Conservation (phyloP, 1,284 basidiomycete genomes). For the Fomitopsis palustris region DNA sequence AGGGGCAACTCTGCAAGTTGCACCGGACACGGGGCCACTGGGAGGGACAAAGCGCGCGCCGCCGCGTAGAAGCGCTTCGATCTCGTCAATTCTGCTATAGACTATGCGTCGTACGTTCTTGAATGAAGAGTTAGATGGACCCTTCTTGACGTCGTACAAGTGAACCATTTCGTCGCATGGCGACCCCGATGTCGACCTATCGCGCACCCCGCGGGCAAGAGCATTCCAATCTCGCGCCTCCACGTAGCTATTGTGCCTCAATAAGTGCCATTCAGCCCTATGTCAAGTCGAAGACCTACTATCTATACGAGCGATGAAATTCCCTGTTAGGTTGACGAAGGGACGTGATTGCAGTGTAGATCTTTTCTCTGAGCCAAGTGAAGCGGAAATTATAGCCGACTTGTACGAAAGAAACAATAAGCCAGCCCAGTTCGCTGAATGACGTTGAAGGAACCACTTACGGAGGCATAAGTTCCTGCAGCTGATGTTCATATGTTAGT, state of each 20-base stretch:
- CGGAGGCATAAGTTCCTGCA: constrained; percentile 35
- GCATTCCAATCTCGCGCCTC: constrained; percentile 26
- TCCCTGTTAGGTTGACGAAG: constrained; percentile 19
- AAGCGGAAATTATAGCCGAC: constrained; percentile 36
- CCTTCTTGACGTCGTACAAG: constrained; percentile 18
- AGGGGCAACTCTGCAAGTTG: too few species aligned
- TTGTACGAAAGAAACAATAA: constrained; percentile 8
- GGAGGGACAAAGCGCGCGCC: not conserved
- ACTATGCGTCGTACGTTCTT: constrained; percentile 28
- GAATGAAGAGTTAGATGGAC: not conserved
- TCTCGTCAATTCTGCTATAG: constrained; percentile 27
- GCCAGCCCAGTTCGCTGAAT: too few species aligned
- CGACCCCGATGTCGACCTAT: constrained; percentile 19
- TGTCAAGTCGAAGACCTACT: not conserved
- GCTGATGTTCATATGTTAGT: constrained; percentile 19
- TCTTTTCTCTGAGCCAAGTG: not conserved
- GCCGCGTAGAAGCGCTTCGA: constrained; percentile 13
- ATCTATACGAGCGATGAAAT: constrained; percentile 12
- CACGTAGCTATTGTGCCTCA: constrained; percentile 11
- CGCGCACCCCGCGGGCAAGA: constrained; percentile 27
- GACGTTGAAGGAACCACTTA: constrained; percentile 18
- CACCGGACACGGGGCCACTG: not conserved
- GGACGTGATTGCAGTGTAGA: constrained; percentile 17
- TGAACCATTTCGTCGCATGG: constrained; percentile 39
- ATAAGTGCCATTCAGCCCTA: not conserved